Evolutionary conservation across 1,284 basidiomycete genomes (phyloP), one percentile per base, ranked within the genome.

Genomic region (Sporisorium iseilematis-ciliati): DNA sequence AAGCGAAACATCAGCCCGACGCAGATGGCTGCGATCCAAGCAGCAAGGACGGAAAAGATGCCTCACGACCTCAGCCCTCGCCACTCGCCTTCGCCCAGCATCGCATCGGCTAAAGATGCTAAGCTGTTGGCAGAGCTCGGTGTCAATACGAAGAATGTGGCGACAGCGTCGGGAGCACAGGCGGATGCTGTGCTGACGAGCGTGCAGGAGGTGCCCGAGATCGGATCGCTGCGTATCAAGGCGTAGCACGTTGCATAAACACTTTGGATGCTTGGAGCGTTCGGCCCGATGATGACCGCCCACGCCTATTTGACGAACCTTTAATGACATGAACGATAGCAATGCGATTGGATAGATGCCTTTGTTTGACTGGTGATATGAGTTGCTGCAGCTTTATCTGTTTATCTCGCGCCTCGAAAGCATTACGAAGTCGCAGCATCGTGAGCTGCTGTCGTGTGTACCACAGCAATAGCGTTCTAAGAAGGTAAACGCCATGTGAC

Each of bases 191-290:
- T 45, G 7, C 26, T 69, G 23, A 63, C 65, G 7, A 65, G 61
- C 29, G 65, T 74, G 7, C 42, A 65, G 45, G 71, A 69, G 45
- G 23, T 65, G 52, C 59, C 71, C 0, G 71, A 74, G 29, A 20
- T 45, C 4, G 66, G 71, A 7, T 62, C 65, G 42, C 31, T 72
- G 18, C 53, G 55, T n/a, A 58, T 74, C 58, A 69, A 65, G 43
- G 38, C 52, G 31, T 66, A 63, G 57, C 35, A 35, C 33, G 49
- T 29, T 50, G 25, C n/a, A 7, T 21, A 12, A 3, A 2, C 35
- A 12, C n/a, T n/a, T 25, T 25, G 23, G 23, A 11, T 26, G 8
- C 16, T 31, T 20, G 20, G 4, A 29, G 12, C 12, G 14, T 38
- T 16, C 14, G 35, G 35, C 35, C 35, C 35, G 35, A 38, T 38